phyloP scores from a whole-genome alignment of 495 filamentous ascomycete genomes.

The Hamigera avellanea region DNA sequence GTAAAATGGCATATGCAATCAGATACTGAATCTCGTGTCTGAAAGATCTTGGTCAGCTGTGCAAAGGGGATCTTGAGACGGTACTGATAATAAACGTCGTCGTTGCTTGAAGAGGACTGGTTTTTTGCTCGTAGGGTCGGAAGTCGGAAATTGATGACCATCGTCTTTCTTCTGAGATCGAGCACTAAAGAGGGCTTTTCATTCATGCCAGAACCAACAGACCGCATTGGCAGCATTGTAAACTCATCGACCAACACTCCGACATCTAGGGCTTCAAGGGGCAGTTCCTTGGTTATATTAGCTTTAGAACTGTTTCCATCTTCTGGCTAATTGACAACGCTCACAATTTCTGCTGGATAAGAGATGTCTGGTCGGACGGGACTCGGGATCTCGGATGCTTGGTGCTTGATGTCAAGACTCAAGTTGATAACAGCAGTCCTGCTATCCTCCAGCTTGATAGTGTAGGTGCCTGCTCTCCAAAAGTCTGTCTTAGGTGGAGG shows the following conservation, averaged over 20 bases:
- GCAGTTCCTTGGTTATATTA: slow-evolving; percentile 14
- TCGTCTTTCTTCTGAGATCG: slow-evolving; percentile 14
- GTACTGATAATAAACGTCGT: slow-evolving; percentile 20
- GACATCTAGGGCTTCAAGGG: slow-evolving; percentile 17
- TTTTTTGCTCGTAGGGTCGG: slow-evolving; percentile 3
- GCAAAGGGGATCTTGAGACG: slow-evolving; percentile 52
- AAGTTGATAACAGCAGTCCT: slow-evolving; percentile 5
- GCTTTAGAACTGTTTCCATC: neutral
- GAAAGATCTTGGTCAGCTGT: slow-evolving; percentile 46
- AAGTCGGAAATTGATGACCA: slow-evolving; percentile 20
- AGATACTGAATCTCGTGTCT: slow-evolving; percentile 17
- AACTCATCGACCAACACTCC: slow-evolving; percentile 18
- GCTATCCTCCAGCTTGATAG: slow-evolving; percentile 14
- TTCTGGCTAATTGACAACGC: slow-evolving; percentile 2
- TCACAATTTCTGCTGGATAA: slow-evolving; percentile 22
- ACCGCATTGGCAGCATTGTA: slow-evolving; percentile 19
- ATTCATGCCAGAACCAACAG: slow-evolving; percentile 6
- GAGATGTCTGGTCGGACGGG: slow-evolving; percentile 14
- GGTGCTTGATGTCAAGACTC: slow-evolving; percentile 9
- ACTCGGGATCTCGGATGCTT: slow-evolving; percentile 12
- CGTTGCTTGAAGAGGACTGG: neutral
- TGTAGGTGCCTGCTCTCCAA: slow-evolving; percentile 20
- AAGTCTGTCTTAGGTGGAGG: slow-evolving; percentile 29
- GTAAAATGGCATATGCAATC: slow-evolving; percentile 41
- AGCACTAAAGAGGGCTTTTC: slow-evolving; percentile 10